phyloP scores from a whole-genome alignment of 2,329 filamentous ascomycete genomes.

The Fusarium musae region DNA sequence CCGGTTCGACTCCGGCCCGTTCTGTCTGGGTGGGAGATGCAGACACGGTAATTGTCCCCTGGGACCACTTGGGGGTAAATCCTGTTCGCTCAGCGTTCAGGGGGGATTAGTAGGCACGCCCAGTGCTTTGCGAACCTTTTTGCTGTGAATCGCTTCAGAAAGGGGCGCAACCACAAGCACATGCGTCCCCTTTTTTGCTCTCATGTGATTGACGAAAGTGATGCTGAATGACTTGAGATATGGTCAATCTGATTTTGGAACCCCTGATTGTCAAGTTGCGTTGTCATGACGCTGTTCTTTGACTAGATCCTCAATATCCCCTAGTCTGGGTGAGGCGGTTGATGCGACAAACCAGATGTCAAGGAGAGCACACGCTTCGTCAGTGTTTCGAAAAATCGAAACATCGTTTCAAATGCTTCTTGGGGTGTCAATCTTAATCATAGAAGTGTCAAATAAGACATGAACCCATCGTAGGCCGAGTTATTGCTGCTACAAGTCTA shows the following conservation, averaged over 20 bases:
- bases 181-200: neutral
- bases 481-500: neutral
- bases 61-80: neutral
- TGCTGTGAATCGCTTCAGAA: neutral
- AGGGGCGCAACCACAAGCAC: fast-evolving
- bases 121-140: constrained; percentile 24
- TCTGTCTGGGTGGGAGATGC: neutral
- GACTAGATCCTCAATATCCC: neutral
- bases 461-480: neutral
- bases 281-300: neutral
- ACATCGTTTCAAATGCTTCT: fast-evolving
- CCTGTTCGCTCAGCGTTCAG: constrained; percentile 7
- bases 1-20: constrained; percentile 4
- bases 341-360: neutral
- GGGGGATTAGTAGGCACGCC: constrained; percentile 24
- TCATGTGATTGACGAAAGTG: fast-evolving
- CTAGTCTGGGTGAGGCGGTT: neutral
- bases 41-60: neutral
- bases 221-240: neutral
- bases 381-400: neutral
- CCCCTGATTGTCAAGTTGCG: fast-evolving
- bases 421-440: fast-evolving
- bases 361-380: fast-evolving
- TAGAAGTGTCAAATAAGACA: neutral
- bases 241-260: fast-evolving